Evolutionary conservation across 75 land plant genomes (phyloP).

Genomic region (Azolla pinnata): DNA sequence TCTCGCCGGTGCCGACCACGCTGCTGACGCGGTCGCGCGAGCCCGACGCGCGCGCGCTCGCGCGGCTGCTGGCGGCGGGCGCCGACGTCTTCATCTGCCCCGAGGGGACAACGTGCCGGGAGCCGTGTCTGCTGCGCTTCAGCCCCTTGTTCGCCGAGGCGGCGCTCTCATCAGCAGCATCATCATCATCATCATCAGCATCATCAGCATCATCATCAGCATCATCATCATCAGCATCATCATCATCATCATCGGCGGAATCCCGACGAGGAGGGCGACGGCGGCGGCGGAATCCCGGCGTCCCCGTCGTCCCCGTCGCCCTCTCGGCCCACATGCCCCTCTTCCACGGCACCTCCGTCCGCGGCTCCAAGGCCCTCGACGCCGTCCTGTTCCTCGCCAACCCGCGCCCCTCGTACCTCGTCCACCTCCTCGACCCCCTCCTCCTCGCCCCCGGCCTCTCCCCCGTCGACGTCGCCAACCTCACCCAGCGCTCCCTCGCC

Average conservation of each 20-base stretch:
- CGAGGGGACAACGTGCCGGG: conserved; percentile 91
- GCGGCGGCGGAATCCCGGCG: too few relatives aligned
- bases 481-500: conserved; percentile 37
- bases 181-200: too few relatives aligned
- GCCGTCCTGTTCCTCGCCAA: conserved; percentile 56
- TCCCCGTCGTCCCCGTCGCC: conserved; percentile 56
- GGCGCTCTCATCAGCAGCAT: too few relatives aligned
- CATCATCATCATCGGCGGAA: too few relatives aligned
- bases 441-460: conserved; percentile 50
- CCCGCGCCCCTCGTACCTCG: conserved; percentile 33
- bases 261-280: too few relatives aligned
- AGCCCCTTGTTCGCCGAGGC: conserved; percentile 90
- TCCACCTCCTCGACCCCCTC: conserved; percentile 30
- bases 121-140: conserved; percentile 78
- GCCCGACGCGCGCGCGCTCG: conserved; percentile 59
- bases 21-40: conserved; percentile 58
- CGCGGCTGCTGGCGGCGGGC: conserved; percentile 43
- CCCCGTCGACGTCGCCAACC: conserved; percentile 43
- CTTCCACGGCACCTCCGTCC: conserved; percentile 57
- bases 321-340: conserved; percentile 20
- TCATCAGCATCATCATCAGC: too few relatives aligned
- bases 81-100: conserved; percentile 86
- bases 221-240: too few relatives aligned
- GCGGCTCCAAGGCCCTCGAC: conserved; percentile 53
- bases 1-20: conserved; percentile 70